These are phyloP conservation scores for Apiospora hydei DNA, from an alignment of 2,329 filamentous ascomycete genomes.

Conservation along the genomic window DNA sequence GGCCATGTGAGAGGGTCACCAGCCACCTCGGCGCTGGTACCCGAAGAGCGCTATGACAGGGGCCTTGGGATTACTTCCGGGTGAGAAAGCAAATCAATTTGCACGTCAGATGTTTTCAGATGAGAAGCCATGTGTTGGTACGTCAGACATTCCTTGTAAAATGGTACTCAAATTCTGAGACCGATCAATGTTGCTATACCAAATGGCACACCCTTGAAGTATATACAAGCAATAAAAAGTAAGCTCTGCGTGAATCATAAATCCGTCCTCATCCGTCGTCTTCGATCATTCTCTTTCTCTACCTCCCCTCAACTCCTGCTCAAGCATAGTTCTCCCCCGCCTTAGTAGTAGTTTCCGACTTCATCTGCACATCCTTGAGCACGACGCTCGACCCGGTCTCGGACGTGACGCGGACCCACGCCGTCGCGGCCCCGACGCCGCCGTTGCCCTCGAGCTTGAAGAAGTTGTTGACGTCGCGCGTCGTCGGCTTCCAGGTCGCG, in stretches of 20 bases:
- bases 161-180: not conserved
- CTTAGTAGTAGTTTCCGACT: conserved; percentile 7
- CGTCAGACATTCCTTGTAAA: not conserved
- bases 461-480: conserved; percentile 25
- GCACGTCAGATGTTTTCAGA: too few species aligned
- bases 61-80: too few species aligned
- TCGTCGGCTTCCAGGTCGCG: conserved; percentile 20
- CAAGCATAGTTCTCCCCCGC: conserved; percentile 15
- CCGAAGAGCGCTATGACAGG: too few species aligned
- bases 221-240: not conserved
- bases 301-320: too few species aligned
- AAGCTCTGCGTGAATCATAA: not conserved
- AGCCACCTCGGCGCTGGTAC: too few species aligned
- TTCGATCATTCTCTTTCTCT: not conserved
- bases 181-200: not conserved
- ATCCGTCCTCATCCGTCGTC: not conserved
- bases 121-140: too few species aligned
- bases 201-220: not conserved
- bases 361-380: conserved; percentile 13
- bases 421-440: conserved; percentile 14
- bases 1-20: too few species aligned
- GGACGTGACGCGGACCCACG: conserved; percentile 21
- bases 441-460: conserved; percentile 22
- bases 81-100: too few species aligned
- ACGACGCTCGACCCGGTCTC: conserved; percentile 22